phyloP scores from a whole-genome alignment of 163 green algal genomes.

The Chlamydomonas reinhardtii region DNA sequence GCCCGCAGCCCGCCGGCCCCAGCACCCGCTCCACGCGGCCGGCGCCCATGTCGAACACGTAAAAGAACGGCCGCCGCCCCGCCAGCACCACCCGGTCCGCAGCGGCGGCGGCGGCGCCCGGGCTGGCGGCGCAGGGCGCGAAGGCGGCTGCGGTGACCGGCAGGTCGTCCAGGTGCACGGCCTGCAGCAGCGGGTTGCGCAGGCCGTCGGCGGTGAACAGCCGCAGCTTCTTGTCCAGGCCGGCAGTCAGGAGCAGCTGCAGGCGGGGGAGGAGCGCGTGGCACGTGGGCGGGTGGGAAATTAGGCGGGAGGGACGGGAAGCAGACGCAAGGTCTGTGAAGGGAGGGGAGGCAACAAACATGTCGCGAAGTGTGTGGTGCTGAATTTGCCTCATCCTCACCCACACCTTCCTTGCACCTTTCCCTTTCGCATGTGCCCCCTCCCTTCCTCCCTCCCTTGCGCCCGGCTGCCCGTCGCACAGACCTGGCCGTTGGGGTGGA shows the following conservation, averaged over 20 bases:
- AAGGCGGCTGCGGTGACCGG: constrained; percentile 92
- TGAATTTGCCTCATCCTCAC: too few species aligned
- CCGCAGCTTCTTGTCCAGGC: constrained; percentile 88
- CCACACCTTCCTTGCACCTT: background rate
- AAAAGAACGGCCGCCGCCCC: constrained; percentile 86
- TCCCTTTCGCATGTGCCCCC: too few species aligned
- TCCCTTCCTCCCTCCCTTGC: background rate
- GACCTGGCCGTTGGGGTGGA: constrained; percentile 81
- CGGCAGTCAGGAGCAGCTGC: constrained; percentile 91
- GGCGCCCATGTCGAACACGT: constrained; percentile 87
- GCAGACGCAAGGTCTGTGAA: background rate
- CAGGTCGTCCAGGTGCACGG: constrained; percentile 89
- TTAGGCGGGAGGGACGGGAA: background rate
- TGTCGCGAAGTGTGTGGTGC: too few species aligned
- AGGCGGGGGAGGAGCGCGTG: too few species aligned
- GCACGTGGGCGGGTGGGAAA: background rate
- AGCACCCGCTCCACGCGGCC: constrained; percentile 73
- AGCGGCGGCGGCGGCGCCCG: background rate
- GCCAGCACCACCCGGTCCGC: constrained; percentile 46
- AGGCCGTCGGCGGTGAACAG: constrained; percentile 94
- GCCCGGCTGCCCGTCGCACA: too few species aligned
- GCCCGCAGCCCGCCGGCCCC: constrained; percentile 23
- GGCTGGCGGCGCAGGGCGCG: constrained; percentile 17
- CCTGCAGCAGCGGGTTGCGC: constrained; percentile 87
- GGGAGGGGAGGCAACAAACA: too few species aligned